Evolutionary conservation across 495 filamentous ascomycete genomes (phyloP).

Genomic region (Niebla homalea): DNA sequence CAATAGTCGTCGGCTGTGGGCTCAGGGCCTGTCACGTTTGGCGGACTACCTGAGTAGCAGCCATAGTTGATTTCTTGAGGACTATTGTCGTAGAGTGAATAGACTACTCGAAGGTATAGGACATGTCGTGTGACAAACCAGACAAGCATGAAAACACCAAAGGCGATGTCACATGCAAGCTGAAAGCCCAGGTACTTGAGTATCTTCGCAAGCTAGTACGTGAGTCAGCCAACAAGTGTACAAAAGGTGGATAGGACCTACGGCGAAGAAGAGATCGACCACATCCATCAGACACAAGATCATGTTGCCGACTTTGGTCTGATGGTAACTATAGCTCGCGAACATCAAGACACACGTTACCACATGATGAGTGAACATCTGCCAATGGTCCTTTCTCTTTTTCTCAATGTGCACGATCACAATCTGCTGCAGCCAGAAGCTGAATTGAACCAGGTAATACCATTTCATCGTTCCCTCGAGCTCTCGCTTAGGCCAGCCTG

Average conservation of each 20-base stretch:
- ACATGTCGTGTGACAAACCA: constrained; percentile 82
- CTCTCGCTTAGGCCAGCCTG: constrained; percentile 63
- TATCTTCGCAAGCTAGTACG: constrained; percentile 73
- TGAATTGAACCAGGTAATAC: constrained; percentile 83
- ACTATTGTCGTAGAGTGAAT: constrained; percentile 64
- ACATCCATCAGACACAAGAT: constrained; percentile 90
- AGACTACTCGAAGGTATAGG: constrained; percentile 62
- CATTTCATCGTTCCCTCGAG: constrained; percentile 64
- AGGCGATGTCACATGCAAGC: constrained; percentile 65
- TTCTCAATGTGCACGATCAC: constrained; percentile 90
- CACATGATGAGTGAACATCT: constrained; percentile 93
- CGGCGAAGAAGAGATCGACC: constrained; percentile 76
- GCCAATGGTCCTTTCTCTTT: constrained; percentile 81
- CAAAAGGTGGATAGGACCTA: constrained; percentile 31
- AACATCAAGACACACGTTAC: constrained; percentile 72
- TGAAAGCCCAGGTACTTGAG: constrained; percentile 76
- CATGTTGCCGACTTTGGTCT: constrained; percentile 75
- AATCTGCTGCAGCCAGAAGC: constrained; percentile 91
- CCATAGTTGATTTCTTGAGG: constrained; percentile 47
- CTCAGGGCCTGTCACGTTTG: constrained; percentile 38
- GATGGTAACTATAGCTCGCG: constrained; percentile 67
- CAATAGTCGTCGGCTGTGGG: constrained; percentile 42
- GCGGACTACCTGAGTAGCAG: constrained; percentile 52
- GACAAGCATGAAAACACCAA: constrained; percentile 72
- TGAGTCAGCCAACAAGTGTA: constrained; percentile 7